Evolutionary conservation across 139 green algal genomes (phyloP).

Genomic region (Chlorella sp.): DNA sequence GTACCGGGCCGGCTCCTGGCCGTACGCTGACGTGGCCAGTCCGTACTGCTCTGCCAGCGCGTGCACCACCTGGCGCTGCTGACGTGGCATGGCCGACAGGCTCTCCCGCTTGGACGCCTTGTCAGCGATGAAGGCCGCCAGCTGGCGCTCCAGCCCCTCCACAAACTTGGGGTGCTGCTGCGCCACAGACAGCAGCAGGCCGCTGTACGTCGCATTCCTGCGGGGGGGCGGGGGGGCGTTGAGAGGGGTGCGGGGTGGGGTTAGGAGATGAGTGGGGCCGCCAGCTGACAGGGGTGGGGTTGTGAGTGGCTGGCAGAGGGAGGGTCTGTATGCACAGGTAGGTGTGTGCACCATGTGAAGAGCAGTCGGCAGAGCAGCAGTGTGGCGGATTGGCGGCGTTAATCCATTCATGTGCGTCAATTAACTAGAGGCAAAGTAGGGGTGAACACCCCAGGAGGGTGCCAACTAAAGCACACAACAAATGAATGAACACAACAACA

Average conservation of each 20-base stretch:
- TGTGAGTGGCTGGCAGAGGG: too few species aligned
- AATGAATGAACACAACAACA: too few species aligned
- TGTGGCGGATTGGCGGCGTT: too few species aligned
- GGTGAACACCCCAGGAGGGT: too few species aligned
- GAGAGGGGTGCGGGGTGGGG: too few species aligned
- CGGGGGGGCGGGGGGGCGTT: background rate
- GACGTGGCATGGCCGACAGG: constrained; percentile 57
- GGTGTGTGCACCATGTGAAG: too few species aligned
- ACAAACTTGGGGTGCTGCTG: constrained; percentile 55
- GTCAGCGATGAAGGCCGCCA: constrained; percentile 60
- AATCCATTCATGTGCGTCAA: too few species aligned
- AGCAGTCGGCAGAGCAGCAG: too few species aligned
- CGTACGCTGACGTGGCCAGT: constrained; percentile 53
- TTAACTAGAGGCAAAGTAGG: too few species aligned
- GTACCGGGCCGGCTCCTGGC: constrained; percentile 55
- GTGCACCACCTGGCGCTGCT: constrained; percentile 64
- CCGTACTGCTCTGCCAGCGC: constrained; percentile 69
- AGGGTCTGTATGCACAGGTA: background rate
- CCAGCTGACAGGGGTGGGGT: background rate
- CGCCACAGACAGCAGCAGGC: constrained; percentile 56
- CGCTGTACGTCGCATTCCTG: constrained; percentile 47
- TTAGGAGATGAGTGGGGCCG: too few species aligned
- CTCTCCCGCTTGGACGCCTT: constrained; percentile 27
- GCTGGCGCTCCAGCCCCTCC: constrained; percentile 59
- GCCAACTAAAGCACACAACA: too few species aligned